These are phyloP conservation scores for Didymella exigua DNA, from an alignment of 2,329 filamentous ascomycete genomes.

Conservation along the genomic window DNA sequence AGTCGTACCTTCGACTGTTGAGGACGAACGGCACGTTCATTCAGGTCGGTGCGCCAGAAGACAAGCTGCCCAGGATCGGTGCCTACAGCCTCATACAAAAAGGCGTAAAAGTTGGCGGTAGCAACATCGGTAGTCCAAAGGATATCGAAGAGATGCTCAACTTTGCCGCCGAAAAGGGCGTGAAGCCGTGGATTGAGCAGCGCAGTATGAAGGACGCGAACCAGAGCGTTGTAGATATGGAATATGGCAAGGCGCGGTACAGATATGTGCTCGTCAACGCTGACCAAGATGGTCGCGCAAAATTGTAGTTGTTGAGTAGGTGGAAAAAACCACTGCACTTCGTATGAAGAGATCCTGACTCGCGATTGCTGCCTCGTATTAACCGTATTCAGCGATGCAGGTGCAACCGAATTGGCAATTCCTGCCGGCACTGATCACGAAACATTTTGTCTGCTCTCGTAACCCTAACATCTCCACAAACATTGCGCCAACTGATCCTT, in stretches of 20 bases:
- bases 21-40: conserved; percentile 66
- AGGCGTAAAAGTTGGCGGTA: conserved; percentile 54
- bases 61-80: conserved; percentile 58
- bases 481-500: not conserved
- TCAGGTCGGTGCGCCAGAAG: conserved; percentile 71
- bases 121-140: conserved; percentile 58
- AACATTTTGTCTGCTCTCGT: not conserved
- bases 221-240: conserved; percentile 62
- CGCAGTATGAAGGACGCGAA: conserved; percentile 62
- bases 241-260: conserved; percentile 59
- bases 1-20: conserved; percentile 66
- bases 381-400: not conserved
- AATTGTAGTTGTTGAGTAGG: conserved; percentile 19
- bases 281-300: conserved; percentile 32
- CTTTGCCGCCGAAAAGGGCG: conserved; percentile 63
- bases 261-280: conserved; percentile 45
- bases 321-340: not conserved
- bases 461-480: not conserved
- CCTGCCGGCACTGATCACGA: not conserved
- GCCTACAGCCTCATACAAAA: conserved; percentile 65
- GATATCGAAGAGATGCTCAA: conserved; percentile 68
- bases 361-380: not conserved
- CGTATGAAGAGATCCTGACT: not conserved
- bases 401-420: not conserved
- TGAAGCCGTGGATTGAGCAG: conserved; percentile 68